Evolutionary conservation across 306 rosid genomes (phyloP).

Genomic region (Begonia fuchsioides): DNA sequence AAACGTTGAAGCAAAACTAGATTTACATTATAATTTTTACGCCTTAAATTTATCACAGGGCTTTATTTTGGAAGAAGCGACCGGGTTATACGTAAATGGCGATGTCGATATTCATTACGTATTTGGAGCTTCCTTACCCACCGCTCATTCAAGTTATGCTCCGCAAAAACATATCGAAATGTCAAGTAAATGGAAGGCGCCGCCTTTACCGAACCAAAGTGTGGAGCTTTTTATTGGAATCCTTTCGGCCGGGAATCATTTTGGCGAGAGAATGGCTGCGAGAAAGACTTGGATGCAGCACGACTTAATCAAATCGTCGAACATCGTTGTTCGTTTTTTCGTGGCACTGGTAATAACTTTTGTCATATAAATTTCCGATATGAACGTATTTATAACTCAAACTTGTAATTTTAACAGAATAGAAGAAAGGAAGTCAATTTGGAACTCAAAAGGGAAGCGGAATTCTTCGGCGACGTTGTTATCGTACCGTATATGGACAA

Average conservation of each 20-base stretch:
- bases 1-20: too few species aligned
- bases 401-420: constrained; percentile 30
- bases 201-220: constrained; percentile 24
- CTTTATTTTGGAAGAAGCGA: constrained; percentile 90
- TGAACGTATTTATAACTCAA: too few species aligned
- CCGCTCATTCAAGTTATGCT: constrained; percentile 84
- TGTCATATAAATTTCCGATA: not conserved
- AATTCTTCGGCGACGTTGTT: constrained; percentile 81
- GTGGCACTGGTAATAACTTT: constrained; percentile 60
- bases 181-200: constrained; percentile 69
- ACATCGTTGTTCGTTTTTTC: constrained; percentile 68
- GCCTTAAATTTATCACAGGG: constrained; percentile 36
- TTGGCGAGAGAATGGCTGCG: constrained; percentile 91
- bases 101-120: constrained; percentile 75
- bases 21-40: too few species aligned
- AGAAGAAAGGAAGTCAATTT: constrained; percentile 71
- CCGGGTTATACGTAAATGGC: constrained; percentile 74
- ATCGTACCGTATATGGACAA: constrained; percentile 90
- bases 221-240: constrained; percentile 81
- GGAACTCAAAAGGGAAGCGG: constrained; percentile 79
- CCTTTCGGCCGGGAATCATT: constrained; percentile 94
- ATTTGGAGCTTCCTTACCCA: constrained; percentile 69
- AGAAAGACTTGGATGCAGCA: constrained; percentile 99
- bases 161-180: constrained; percentile 75
- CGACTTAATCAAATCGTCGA: constrained; percentile 53